Evolutionary conservation across 2,329 filamentous ascomycete genomes (phyloP), one percentile per base, ranked within the genome.

Genomic region (Curvularia hawaiiensis): DNA sequence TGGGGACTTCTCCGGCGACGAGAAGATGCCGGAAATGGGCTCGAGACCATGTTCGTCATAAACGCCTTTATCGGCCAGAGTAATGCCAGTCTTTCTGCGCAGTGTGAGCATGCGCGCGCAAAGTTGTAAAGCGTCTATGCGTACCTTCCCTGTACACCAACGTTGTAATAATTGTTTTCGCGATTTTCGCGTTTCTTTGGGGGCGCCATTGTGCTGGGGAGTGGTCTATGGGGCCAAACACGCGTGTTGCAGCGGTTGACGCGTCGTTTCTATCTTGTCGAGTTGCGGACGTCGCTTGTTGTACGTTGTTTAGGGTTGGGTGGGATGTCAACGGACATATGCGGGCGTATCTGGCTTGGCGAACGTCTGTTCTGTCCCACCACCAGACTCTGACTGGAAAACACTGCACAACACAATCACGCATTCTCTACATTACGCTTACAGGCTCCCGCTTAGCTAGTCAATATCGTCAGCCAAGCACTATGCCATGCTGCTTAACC

Each of bases 1-100:
- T n/a, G 82, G 83, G 52, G 76, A 79, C 69, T 88, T 90, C 64
- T 86, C 85, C 14, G 93, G 92, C 20, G 93, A 97, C 9, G 93
- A 97, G 77, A 97, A 97, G 64, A 98, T 86, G 65, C 87, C 86
- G 35, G 94, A 90, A 57, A 97, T 84, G 35, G 91, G 89, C 74
- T 97, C 92, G 81, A 99, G 88, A 76, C 94, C 95, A 82, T 97
- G 83, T 75, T 96, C 92, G 78, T 98, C 94, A 78, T 92, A 90
- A 59, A 88, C 82, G 51, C 91, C 91, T 54, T 82, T 87, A 70
- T 97, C 91, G 69, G 87, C 86, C 31, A 98, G 78, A 1, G 87
- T 90, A 26, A 96, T 85, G 44, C 95, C 95, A 0, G 95, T 99
- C 84, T 96, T 96, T 67, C 94, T 97, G 66, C 49, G 24, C 22